Evolutionary conservation across 164 flowering plant genomes (phyloP), one percentile per base, ranked within the genome.

Genomic region (Chloranthus sessilifolius): DNA sequence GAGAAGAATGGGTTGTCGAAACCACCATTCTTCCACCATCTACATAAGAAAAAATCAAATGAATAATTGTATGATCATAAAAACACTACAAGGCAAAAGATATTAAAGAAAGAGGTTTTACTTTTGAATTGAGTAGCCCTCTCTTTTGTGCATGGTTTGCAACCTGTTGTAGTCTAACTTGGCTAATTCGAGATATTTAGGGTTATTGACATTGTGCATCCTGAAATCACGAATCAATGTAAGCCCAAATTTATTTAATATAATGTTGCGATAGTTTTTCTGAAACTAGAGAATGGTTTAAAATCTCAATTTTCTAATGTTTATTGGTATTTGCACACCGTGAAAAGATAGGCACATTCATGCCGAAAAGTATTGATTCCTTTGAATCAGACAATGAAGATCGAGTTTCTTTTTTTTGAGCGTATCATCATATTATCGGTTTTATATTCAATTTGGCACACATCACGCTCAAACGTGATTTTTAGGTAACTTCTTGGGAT

Each of bases 11-110:
- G 29, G 26, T 35, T 20, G 14, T 15, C 14, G 43, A 50, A 21
- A 17, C 43, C 22, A 22, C 7, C 25, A 35, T 22, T 26, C 27
- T 36, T 50, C 54, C 43, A 21, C 54, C 54, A 50, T 37, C 54
- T 50, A 26, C 1, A 21, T 19, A 22, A 3, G 11, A 35, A 14
- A 7, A 10, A 12, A 4, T 12, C 4, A 0, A 5, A 5, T 12
- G 30, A 11, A 6, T 19, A 38, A 38, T 16, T 38, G 16, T 11
- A 0, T 14, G n/a, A n/a, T n/a, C n/a, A n/a, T n/a, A n/a, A n/a
- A n/a, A n/a, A n/a, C n/a, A n/a, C n/a, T 3, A 8, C 5, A 15
- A 38, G 42, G 42, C 14, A 38, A 19, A 16, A 16, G 16, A 38
- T 6, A 4, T 3, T 14, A 11, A 19, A 8, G 23, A 4, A 17